Percentiles rank a stretch among this genome's conserved stretches.
phyloP scores from a whole-genome alignment of 176 grass and related monocot genomes.

The Eragrostis curvula region DNA sequence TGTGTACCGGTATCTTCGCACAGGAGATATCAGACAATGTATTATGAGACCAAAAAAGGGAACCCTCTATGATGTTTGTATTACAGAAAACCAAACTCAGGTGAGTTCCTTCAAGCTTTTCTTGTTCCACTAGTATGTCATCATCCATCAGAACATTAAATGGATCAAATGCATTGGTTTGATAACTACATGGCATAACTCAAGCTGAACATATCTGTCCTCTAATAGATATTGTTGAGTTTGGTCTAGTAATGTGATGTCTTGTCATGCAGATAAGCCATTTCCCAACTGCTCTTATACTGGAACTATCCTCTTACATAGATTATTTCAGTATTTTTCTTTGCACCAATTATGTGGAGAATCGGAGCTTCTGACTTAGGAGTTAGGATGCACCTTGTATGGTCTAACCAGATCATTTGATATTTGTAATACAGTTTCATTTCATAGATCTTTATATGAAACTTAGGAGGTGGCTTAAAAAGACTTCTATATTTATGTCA shows the following conservation, averaged over 20 bases:
- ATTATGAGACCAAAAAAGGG: conserved; percentile 53
- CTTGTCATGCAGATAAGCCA: conserved; percentile 29
- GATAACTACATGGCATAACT: conserved; percentile 1
- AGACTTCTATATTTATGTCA: neutral
- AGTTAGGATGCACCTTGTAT: conserved; percentile 1
- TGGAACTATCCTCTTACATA: neutral
- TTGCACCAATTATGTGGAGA: neutral
- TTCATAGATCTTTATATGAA: conserved; percentile 5
- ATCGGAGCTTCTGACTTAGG: neutral
- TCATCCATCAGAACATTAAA: conserved; percentile 19
- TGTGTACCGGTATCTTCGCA: conserved; percentile 61
- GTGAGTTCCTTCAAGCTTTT: conserved; percentile 52
- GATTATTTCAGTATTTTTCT: conserved; percentile 5
- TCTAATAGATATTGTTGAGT: neutral
- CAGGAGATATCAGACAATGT: conserved; percentile 62
- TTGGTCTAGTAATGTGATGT: conserved; percentile 15
- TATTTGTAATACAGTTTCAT: conserved; percentile 32
- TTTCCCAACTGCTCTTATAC: conserved; percentile 13
- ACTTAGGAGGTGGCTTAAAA: conserved; percentile 7
- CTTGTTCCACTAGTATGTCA: conserved; percentile 10
- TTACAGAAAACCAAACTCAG: conserved; percentile 46
- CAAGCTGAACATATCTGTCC: conserved; percentile 15
- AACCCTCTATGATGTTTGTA: conserved; percentile 25
- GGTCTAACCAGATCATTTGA: conserved; percentile 28
- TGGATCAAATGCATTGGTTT: conserved; percentile 26